A percentile compares a stretch with the other conserved stretches of the same genome.
Conservation (phyloP, 108 stramenopile species). For the Fragilariopsis cylindrus region DNA sequence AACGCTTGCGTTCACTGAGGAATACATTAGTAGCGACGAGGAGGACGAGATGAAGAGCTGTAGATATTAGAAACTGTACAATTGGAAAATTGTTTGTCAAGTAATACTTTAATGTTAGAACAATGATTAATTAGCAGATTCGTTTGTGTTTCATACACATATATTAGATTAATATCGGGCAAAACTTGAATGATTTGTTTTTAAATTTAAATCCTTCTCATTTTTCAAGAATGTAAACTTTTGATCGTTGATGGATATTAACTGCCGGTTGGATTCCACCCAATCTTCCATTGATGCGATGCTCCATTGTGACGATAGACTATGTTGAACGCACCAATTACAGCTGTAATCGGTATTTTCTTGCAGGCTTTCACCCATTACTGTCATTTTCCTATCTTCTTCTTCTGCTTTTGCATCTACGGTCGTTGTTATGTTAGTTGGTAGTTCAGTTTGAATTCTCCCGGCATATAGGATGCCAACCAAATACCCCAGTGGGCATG, state of each 20-base stretch:
- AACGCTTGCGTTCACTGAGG: too few relatives aligned
- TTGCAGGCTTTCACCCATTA: neutral
- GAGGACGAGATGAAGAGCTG: too few relatives aligned
- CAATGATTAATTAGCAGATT: too few relatives aligned
- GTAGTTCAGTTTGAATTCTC: neutral
- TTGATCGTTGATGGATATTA: conserved; percentile 25
- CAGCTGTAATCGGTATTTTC: neutral
- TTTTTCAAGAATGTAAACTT: conserved; percentile 16
- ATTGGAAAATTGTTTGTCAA: neutral
- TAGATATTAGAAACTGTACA: too few relatives aligned
- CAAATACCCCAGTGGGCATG: conserved; percentile 42
- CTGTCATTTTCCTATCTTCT: neutral
- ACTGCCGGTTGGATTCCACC: conserved; percentile 25
- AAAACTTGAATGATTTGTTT: conserved; percentile 17
- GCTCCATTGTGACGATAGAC: conserved; percentile 30
- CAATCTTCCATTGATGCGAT: conserved; percentile 32
- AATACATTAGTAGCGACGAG: too few relatives aligned
- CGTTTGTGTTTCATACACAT: too few relatives aligned
- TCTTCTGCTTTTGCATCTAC: neutral
- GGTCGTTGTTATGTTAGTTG: neutral
- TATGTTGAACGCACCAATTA: conserved; percentile 32
- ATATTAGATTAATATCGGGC: neutral
- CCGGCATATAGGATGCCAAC: conserved; percentile 27
- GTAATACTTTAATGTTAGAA: too few relatives aligned
- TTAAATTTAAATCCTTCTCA: conserved; percentile 13